phyloP scores from a whole-genome alignment of 306 rosid genomes.

The Dalbergia cultrata region DNA sequence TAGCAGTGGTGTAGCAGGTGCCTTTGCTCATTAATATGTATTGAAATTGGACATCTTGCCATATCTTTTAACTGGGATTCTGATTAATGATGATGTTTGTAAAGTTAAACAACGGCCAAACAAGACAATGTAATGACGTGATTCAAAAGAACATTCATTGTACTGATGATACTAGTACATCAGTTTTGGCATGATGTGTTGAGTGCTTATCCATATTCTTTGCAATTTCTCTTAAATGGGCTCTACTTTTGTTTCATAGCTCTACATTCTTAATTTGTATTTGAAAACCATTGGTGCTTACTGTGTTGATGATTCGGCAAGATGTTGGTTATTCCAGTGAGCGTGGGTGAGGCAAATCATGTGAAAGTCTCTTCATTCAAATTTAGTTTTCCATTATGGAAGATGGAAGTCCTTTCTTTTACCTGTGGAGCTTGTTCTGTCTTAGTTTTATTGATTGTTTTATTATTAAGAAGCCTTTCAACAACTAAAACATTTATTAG shows the following conservation, averaged over 20 bases:
- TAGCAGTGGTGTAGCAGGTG: slow-evolving; percentile 7
- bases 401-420: slow-evolving; percentile 30
- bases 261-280: not conserved
- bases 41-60: not conserved
- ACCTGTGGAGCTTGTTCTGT: slow-evolving; percentile 12
- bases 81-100: slow-evolving; percentile 19
- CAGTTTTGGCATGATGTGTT: not conserved
- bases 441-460: slow-evolving; percentile 12
- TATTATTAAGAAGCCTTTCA: slow-evolving; percentile 20
- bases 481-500: slow-evolving; percentile 7
- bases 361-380: not conserved
- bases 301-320: not conserved
- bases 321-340: slow-evolving; percentile 22
- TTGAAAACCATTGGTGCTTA: slow-evolving; percentile 1
- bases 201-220: slow-evolving; percentile 11
- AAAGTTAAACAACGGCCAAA: slow-evolving; percentile 19
- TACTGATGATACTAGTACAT: slow-evolving; percentile 1
- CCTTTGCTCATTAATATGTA: not conserved
- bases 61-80: slow-evolving; percentile 21
- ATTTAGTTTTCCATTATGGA: slow-evolving; percentile 33
- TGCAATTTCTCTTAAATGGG: slow-evolving; percentile 11
- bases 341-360: slow-evolving; percentile 28
- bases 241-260: slow-evolving; percentile 15
- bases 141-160: not conserved
- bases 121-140: slow-evolving; percentile 1